phyloP scores from a whole-genome alignment of 2,329 filamentous ascomycete genomes.

The Aspergillus felis region DNA sequence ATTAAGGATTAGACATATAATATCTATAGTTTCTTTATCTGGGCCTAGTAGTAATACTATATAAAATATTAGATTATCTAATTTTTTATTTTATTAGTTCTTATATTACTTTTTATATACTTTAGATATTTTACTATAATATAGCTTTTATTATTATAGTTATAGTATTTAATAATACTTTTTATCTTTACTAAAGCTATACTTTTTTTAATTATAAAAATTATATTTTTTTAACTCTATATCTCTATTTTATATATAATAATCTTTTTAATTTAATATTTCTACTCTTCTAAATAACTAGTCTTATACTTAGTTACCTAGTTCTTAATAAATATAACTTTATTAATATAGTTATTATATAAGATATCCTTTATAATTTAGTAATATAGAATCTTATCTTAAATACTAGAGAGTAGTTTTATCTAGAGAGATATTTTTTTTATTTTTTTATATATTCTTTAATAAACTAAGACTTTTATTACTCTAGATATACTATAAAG shows the following conservation, averaged over 20 bases:
- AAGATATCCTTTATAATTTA: neutral
- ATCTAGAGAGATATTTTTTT: neutral
- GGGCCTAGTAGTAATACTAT: too few species aligned
- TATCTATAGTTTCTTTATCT: too few species aligned
- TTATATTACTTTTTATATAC: too few species aligned
- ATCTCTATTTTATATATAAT: neutral
- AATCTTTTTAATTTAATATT: neutral
- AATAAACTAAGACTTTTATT: neutral
- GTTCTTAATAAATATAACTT: neutral
- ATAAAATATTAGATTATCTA: too few species aligned
- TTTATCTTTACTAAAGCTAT: too few species aligned
- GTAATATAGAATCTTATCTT: slow-evolving; percentile 2
- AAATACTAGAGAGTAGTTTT: neutral
- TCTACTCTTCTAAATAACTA: neutral
- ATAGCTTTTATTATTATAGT: too few species aligned
- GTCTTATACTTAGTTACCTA: neutral
- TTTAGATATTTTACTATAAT: too few species aligned
- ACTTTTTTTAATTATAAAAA: too few species aligned
- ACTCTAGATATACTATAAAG: too few species aligned
- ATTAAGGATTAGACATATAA: too few species aligned
- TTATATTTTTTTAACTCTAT: too few species aligned
- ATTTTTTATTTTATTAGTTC: too few species aligned
- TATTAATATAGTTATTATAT: slow-evolving; percentile 2
- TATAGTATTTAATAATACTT: neutral
- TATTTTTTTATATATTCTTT: neutral